A percentile compares a stretch with the other conserved stretches of the same genome.
These are phyloP conservation scores for Fusarium graminum DNA, from an alignment of 2,329 filamentous ascomycete genomes.

Conservation along the genomic window DNA sequence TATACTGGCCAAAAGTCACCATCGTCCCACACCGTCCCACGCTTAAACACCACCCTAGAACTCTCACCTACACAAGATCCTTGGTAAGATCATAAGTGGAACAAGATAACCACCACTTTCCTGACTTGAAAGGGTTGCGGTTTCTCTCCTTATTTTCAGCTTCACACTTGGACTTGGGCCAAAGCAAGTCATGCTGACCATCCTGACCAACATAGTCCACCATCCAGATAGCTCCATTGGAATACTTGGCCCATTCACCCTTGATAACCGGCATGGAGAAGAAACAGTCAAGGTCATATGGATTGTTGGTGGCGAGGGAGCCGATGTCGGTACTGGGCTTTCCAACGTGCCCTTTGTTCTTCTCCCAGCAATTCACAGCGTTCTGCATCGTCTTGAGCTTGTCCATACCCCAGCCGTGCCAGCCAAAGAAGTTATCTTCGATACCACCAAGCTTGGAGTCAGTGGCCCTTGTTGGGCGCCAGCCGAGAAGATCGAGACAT, in stretches of 20 bases:
- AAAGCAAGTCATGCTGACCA: conserved; percentile 2
- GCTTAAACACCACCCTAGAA: too few species aligned
- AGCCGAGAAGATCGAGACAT: conserved; percentile 13
- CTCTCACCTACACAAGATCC: neutral
- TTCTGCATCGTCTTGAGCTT: conserved; percentile 4
- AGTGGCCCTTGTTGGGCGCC: neutral
- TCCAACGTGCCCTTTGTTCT: neutral
- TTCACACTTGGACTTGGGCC: conserved; percentile 6
- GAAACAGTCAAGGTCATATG: conserved; percentile 5
- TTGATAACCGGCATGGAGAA: conserved; percentile 8
- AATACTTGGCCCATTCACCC: neutral
- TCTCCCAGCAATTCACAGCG: conserved; percentile 12
- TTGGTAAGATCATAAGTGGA: neutral
- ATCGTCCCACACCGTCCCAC: too few species aligned
- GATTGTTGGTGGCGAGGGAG: neutral
- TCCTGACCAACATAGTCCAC: conserved; percentile 11
- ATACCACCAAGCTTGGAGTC: neutral
- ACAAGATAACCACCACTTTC: neutral
- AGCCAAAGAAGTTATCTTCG: conserved; percentile 2
- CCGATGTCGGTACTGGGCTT: neutral
- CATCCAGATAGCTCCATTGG: neutral
- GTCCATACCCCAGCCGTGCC: conserved; percentile 9
- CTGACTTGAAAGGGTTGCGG: neutral
- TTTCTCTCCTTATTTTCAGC: neutral
- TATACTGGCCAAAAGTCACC: too few species aligned